Conservation (phyloP, 208 protist genomes). For the Trypanosoma scelopori region DNA sequence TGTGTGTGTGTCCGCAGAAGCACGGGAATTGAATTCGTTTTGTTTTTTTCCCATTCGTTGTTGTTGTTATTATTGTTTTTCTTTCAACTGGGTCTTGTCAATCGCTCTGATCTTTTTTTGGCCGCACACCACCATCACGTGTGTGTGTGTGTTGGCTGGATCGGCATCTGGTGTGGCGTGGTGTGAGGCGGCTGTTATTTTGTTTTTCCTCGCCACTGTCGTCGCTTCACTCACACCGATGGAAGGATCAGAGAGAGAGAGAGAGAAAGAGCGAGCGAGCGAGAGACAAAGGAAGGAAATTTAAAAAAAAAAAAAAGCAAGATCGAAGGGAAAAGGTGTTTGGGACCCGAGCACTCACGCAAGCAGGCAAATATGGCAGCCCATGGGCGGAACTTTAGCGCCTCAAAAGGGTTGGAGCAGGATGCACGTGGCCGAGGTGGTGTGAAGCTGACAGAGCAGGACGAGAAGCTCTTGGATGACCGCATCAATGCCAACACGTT, state of each 20-base stretch:
- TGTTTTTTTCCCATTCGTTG: background rate
- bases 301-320: background rate
- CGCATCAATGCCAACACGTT: conserved; percentile 85
- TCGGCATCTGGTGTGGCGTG: no score
- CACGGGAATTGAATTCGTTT: background rate
- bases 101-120: no score
- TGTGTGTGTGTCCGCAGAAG: background rate
- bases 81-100: no score
- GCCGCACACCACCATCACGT: no score
- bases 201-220: background rate
- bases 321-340: background rate
- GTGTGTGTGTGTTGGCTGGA: background rate
- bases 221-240: no score
- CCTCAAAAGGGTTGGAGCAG: background rate
- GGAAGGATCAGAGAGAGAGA: no score
- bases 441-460: conserved; percentile 27
- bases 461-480: conserved; percentile 79
- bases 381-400: background rate
- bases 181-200: background rate
- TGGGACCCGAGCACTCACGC: no score
- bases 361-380: no score
- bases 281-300: no score
- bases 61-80: no score
- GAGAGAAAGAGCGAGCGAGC: no score
- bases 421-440: background rate